These are phyloP conservation scores for Syzygium malaccense DNA, from an alignment of 441 rosid genomes.

Conservation along the genomic window DNA sequence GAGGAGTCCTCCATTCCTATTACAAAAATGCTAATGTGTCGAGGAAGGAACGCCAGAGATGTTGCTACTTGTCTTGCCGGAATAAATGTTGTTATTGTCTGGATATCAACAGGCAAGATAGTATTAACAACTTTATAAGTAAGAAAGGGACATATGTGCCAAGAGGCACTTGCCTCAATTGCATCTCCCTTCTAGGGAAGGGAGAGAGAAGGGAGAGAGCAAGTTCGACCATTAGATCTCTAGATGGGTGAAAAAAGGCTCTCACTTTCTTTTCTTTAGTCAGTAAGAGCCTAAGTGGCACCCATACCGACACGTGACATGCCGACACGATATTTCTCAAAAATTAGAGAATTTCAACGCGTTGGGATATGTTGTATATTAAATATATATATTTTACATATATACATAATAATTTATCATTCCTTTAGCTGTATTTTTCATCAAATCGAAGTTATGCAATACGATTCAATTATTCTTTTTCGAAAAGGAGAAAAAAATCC, in stretches of 20 bases:
- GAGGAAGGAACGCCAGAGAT: constrained; percentile 67
- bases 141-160: background rate
- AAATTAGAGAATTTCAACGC: too few relatives aligned
- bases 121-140: background rate
- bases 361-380: too few relatives aligned
- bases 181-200: background rate
- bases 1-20: constrained; percentile 77
- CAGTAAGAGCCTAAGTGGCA: background rate
- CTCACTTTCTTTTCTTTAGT: background rate
- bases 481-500: too few relatives aligned
- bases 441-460: too few relatives aligned
- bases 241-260: background rate
- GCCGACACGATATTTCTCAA: too few relatives aligned
- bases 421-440: too few relatives aligned
- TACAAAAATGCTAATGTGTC: constrained; percentile 52
- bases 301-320: too few relatives aligned
- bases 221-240: background rate
- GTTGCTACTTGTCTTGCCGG: constrained; percentile 69
- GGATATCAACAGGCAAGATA: constrained; percentile 8
- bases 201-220: background rate
- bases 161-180: background rate
- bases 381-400: too few relatives aligned
- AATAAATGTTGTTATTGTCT: constrained; percentile 81
- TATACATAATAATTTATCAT: too few relatives aligned
- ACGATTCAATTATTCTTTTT: too few relatives aligned